These are phyloP conservation scores for Xanthoconium stramineum DNA, from an alignment of 768 basidiomycete genomes.

Conservation along the genomic window DNA sequence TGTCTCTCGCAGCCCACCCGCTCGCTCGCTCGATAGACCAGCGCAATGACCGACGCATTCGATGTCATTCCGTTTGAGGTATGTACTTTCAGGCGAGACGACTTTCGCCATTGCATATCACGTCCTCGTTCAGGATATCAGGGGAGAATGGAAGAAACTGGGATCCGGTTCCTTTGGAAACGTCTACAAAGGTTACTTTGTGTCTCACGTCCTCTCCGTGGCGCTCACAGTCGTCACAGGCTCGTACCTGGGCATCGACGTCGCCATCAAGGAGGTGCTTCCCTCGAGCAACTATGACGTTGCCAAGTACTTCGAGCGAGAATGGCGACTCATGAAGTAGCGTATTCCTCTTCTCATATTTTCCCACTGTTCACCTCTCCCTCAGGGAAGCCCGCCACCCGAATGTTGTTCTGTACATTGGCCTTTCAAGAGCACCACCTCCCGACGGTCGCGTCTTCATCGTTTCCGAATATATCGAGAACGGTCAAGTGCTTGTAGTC, in stretches of 20 bases:
- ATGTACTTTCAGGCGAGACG: constrained; percentile 18
- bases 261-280: constrained; percentile 95
- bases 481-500: constrained; percentile 39
- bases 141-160: constrained; percentile 83
- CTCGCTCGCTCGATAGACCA: background rate
- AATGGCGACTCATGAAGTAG: constrained; percentile 94
- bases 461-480: constrained; percentile 92
- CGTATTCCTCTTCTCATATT: constrained; percentile 8
- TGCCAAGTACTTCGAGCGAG: constrained; percentile 96
- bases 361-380: background rate
- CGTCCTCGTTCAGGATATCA: constrained; percentile 62
- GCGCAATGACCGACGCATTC: constrained; percentile 62
- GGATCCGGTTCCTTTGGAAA: constrained; percentile 93
- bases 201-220: background rate
- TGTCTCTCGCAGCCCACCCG: constrained; percentile 2
- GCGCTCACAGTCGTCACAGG: constrained; percentile 41
- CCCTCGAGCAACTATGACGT: constrained; percentile 92
- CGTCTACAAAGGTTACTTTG: constrained; percentile 66
- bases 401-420: constrained; percentile 91
- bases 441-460: constrained; percentile 88
- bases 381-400: constrained; percentile 82
- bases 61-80: constrained; percentile 88
- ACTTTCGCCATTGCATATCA: background rate
- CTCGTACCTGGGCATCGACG: constrained; percentile 90
- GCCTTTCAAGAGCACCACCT: constrained; percentile 75